These are phyloP conservation scores for Cladophialophora psammophila DNA, from an alignment of 2,329 filamentous ascomycete species.

Conservation along the genomic window DNA sequence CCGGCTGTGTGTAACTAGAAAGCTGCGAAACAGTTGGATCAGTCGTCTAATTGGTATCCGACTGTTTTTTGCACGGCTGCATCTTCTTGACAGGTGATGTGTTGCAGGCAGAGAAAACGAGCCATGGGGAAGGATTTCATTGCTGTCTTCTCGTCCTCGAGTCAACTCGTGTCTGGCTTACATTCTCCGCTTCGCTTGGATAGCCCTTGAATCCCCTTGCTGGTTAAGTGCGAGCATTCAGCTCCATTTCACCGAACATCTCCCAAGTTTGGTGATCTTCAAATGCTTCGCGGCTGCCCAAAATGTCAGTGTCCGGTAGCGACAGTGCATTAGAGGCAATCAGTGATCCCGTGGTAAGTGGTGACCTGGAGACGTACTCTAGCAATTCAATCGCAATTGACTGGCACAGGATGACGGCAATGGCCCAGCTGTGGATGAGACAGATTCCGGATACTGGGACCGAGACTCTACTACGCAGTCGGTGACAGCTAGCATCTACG, in stretches of 20 bases:
- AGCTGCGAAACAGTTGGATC: not conserved
- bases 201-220: not conserved
- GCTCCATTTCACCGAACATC: not conserved
- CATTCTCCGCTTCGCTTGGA: not conserved
- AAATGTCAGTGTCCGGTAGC: conserved; percentile 8
- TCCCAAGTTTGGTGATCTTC: not conserved
- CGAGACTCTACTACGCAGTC: conserved; percentile 39
- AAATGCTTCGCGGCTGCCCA: not conserved
- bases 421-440: not conserved
- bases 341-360: conserved; percentile 8
- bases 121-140: not conserved
- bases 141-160: not conserved
- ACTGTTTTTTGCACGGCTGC: not conserved
- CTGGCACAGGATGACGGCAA: conserved; percentile 1
- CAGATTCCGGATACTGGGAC: conserved; percentile 30
- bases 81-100: not conserved
- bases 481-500: conserved; percentile 42
- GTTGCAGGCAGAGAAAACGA: conserved; percentile 7
- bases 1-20: not conserved
- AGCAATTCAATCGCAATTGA: not conserved
- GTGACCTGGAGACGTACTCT: not conserved
- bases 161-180: not conserved
- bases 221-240: not conserved
- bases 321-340: conserved; percentile 16
- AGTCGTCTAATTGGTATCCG: not conserved